Evolutionary conservation across 1,284 basidiomycete genomes (phyloP).

Genomic region (Cutaneotrichosporon cavernicola): DNA sequence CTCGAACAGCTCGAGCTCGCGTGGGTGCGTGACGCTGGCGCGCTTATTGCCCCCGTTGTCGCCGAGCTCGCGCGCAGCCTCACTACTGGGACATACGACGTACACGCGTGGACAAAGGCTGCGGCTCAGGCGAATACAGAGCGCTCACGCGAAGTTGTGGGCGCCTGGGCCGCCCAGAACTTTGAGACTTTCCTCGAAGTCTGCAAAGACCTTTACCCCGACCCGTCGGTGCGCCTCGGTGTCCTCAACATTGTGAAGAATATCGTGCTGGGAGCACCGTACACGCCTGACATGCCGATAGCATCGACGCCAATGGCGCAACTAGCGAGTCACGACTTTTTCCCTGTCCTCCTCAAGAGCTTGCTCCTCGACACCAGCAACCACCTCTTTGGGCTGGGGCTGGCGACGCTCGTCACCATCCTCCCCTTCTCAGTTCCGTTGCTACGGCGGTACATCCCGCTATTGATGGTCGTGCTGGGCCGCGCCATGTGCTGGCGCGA

Average conservation of each 20-base stretch:
- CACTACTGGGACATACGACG: slow-evolving; percentile 14
- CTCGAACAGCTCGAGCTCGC: slow-evolving; percentile 14
- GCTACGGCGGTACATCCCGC: slow-evolving; percentile 38
- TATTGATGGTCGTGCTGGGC: slow-evolving; percentile 43
- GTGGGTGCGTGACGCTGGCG: slow-evolving; percentile 16
- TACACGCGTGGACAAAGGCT: slow-evolving; percentile 13
- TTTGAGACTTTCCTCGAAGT: slow-evolving; percentile 25
- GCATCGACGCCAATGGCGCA: slow-evolving; percentile 32
- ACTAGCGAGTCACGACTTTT: slow-evolving; percentile 30
- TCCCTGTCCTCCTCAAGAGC: slow-evolving; percentile 30
- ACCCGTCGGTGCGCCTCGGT: slow-evolving; percentile 27
- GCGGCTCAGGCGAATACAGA: not conserved
- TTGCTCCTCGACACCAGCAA: slow-evolving; percentile 44
- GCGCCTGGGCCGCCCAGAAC: slow-evolving; percentile 24
- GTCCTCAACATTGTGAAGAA: slow-evolving; percentile 33
- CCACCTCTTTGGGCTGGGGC: slow-evolving; percentile 39
- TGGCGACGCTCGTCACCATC: slow-evolving; percentile 36
- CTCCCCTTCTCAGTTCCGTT: slow-evolving; percentile 40
- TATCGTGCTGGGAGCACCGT: slow-evolving; percentile 30
- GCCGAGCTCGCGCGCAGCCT: slow-evolving; percentile 9
- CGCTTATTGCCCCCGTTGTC: not conserved
- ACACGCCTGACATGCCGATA: slow-evolving; percentile 31
- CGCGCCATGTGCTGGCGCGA: slow-evolving; percentile 47
- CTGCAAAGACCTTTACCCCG: slow-evolving; percentile 17
- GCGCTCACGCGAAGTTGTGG: slow-evolving; percentile 13